Evolutionary conservation across 164 flowering plant species (phyloP).

Genomic region (Stephania japonica): DNA sequence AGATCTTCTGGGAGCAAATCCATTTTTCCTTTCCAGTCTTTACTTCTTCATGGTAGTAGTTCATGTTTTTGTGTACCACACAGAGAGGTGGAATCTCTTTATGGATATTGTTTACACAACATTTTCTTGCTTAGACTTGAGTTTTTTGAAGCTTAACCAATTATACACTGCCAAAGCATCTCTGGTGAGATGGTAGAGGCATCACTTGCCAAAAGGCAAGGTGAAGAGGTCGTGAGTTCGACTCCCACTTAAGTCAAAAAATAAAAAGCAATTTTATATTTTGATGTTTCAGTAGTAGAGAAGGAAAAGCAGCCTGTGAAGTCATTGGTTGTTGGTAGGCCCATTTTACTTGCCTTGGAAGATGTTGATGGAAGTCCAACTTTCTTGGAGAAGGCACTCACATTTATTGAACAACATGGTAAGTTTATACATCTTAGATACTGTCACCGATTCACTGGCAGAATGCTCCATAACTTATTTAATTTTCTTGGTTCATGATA

Average conservation of each 20-base stretch:
- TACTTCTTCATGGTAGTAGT: not conserved
- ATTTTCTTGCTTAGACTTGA: slow-evolving; percentile 1
- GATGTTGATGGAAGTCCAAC: slow-evolving; percentile 87
- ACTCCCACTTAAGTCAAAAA: no score
- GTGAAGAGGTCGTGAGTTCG: no score
- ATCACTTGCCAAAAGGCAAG: no score
- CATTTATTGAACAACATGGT: slow-evolving; percentile 73
- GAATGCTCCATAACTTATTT: not conserved
- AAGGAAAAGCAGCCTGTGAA: slow-evolving; percentile 38
- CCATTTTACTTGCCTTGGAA: slow-evolving; percentile 80
- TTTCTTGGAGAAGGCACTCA: slow-evolving; percentile 82
- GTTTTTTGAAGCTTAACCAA: slow-evolving; percentile 5
- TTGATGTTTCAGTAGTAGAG: slow-evolving; percentile 25
- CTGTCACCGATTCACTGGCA: not conserved
- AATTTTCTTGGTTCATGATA: slow-evolving; percentile 4
- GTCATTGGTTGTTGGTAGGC: slow-evolving; percentile 60
- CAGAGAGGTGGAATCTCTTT: not conserved
- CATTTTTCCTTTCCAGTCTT: not conserved
- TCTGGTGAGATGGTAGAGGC: no score
- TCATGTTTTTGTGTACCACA: not conserved
- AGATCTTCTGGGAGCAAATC: not conserved
- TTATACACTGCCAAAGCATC: no score
- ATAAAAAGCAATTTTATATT: no score
- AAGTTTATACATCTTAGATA: slow-evolving; percentile 10
- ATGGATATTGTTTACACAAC: not conserved